These are phyloP conservation scores for Aspergillus heteromorphus DNA, from an alignment of 495 filamentous ascomycete genomes.

Conservation along the genomic window DNA sequence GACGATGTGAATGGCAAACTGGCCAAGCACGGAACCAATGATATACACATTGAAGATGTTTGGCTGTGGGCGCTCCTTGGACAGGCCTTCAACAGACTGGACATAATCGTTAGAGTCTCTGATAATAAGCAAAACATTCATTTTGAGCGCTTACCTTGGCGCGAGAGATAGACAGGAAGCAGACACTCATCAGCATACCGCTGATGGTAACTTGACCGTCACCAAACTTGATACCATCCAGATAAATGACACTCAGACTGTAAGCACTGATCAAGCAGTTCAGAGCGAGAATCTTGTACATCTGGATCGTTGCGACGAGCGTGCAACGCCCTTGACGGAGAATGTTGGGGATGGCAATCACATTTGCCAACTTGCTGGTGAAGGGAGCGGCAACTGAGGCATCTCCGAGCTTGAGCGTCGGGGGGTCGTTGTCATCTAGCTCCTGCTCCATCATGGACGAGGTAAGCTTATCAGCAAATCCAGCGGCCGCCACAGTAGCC, in stretches of 20 bases:
- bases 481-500: conserved; percentile 64
- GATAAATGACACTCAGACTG: conserved; percentile 90
- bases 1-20: conserved; percentile 93
- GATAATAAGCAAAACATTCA: background rate
- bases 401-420: conserved; percentile 94
- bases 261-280: conserved; percentile 99
- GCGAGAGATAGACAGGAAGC: conserved; percentile 94
- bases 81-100: conserved; percentile 84
- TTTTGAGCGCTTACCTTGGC: conserved; percentile 59
- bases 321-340: conserved; percentile 96
- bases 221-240: conserved; percentile 98
- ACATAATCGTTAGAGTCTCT: conserved; percentile 18
- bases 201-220: conserved; percentile 98
- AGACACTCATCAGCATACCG: conserved; percentile 99
- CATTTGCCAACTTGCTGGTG: conserved; percentile 94
- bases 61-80: conserved; percentile 94
- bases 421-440: conserved; percentile 82
- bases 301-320: conserved; percentile 96
- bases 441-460: conserved; percentile 85
- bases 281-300: conserved; percentile 99
- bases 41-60: conserved; percentile 99
- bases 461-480: conserved; percentile 83
- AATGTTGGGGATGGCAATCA: conserved; percentile 96
- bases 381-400: conserved; percentile 96
- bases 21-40: conserved; percentile 93